Evolutionary conservation across 2,329 filamentous ascomycete species (phyloP), one percentile per base, ranked within the genome.

Genomic region (Diplodia scrobiculata): DNA sequence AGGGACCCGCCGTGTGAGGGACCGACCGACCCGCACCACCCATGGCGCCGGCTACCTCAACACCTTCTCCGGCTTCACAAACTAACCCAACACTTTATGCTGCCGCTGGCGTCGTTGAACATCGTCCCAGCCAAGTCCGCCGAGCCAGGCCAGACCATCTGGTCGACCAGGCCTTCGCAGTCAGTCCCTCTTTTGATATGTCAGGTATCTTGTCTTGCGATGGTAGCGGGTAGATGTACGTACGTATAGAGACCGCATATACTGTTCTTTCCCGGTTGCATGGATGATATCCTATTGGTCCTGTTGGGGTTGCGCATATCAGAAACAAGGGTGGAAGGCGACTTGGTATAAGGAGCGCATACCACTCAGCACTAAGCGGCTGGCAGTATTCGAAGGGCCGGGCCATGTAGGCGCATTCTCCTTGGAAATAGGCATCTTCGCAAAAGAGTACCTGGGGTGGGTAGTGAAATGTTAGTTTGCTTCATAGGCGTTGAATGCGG

Each of bases 71-170:
- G 6, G n/a, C 27, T 7, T 62, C 19, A 62, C 6, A 27, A 13
- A 17, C 58, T 50, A 13, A n/a, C 27, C 58, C 58, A 62, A 36
- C 58, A 62, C n/a, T 50, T 62, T 13, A 62, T 29, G 34, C 58
- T 62, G n/a, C 58, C 21, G 27, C 17, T 36, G 7, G 17, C n/a
- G 29, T 62, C 58, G 29, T 62, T 62, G 58, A 62, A 62, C n/a
- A n/a, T 25, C 6, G 58, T 50, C 14, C 58, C 45, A 11, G 32
- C n/a, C 27, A 62, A 14, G 17, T 62, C 58, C 13, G n/a, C 13
- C 9, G 58, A 48, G 21, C 58, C 58, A 10, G 58, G 58, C 58
- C 58, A 62, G 9, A 62, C 41, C 58, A 62, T 62, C 45, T 62
- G 58, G 38, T 62, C 58, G 6, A 27, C 58, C 14, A 62, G n/a